Evolutionary conservation across 1,284 basidiomycete species (phyloP), one percentile per base, ranked within the genome.

Genomic region (Ganoderma lucidum): DNA sequence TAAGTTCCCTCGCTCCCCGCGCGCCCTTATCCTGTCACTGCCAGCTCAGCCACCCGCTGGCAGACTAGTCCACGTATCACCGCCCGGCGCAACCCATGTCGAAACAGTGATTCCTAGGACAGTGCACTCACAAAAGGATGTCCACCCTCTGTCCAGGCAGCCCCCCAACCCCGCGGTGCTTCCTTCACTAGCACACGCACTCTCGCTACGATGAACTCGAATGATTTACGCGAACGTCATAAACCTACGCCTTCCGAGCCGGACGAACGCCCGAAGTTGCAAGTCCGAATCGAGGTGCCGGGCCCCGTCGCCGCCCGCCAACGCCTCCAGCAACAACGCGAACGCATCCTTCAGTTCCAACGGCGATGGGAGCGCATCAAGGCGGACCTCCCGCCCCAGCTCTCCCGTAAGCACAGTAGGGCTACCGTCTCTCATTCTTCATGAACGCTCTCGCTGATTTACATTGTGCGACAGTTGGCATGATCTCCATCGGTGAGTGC

Each of bases 401-500:
- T 79, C 1, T 74, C 77, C 5, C 75, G 76, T 0, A 71, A 73
- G 64, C 78, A 79, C 56, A 78, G 78, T 79, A 55, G 56, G 76
- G 66, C n/a, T 14, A 14, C n/a, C 4, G 17, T 45, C 6, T 23
- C 28, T 15, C 10, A 41, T 12, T 48, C 17, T n/a, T 3, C 3
- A 14, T 8, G 37, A 44, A 28, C 23, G 6, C 17, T 14, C 23
- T 42, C 0, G 14, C 59, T 61, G 3, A 30, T 19, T 19, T 48
- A 41, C 23, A 3, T 48, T 64, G 37, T 59, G 39, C 53, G 14
- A 19, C 59, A 78, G 78, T 79, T 63, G 77, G 78, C 19, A 79
- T 79, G 78, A 79, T 79, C 17, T 79, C 78, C 1, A 77, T 79
- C 23, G 78, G 77, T 78, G 37, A 23, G 32, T 35, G 53, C 30